Base-by-base conservation (phyloP, 192 early-diverging fungal species). In the Thoreauomyces humboldtii region DNA sequence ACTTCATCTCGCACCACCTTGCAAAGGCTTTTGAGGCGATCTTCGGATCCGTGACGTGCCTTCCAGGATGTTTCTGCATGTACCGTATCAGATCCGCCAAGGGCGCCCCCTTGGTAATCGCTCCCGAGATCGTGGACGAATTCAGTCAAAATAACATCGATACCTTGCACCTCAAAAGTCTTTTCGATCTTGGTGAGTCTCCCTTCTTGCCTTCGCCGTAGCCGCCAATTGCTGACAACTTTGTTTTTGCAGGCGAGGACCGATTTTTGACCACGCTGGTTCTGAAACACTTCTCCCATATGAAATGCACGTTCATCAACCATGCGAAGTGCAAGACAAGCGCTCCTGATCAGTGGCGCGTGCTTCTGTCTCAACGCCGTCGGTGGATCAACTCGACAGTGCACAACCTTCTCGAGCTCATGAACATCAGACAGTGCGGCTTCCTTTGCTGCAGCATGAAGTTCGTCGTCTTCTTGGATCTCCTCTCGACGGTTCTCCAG, bases 371-470 rank as follows among this genome's bases (percentile, higher is more conserved):
- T 9, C 94, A 96, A 76, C 83, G 93, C 15, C 90, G 93, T 63
- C 88, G 93, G 25, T 95, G 93, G 93, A 94, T 95, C 70, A 95
- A 95, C 73, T 94, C 92, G 9, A 95, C 93, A 0, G 87, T 95
- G 22, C 93, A 95, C 74, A 95, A 94, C 55, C 67, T 93, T 54
- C 77, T 88, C 22, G 93, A 95, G 74, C 77, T 95, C 25, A 63
- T 93, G 48, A 86, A 89, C 61, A 61, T 95, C 29, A 84, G 87
- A 5, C 87, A 91, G 65, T 95, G 93, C 68, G 93, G 93, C 7
- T 93, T 90, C 72, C 90, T 90, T 68, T 92, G 89, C 76, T 93
- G 94, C 74, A 93, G 91, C 1, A 94, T 95, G 92, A 86, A 91
- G 35, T 94, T 95, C 73, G 81, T 95, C 32, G 92, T 98, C 47